phyloP scores from a whole-genome alignment of 208 protist genomes.

The Trypanosoma platydactyli region DNA sequence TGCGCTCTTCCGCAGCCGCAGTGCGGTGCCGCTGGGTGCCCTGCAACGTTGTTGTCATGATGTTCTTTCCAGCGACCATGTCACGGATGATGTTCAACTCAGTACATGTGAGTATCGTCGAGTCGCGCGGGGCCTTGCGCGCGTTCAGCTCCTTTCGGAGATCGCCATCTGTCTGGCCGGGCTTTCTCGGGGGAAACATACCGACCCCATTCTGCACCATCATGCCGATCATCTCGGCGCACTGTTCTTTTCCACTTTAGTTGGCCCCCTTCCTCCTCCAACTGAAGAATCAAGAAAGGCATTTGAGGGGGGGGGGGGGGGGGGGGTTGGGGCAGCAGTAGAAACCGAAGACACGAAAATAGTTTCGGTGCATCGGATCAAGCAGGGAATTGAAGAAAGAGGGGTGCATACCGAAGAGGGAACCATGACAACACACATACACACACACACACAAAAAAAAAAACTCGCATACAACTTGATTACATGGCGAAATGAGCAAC shows the following conservation, averaged over 20 bases:
- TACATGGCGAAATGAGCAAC: too few species aligned
- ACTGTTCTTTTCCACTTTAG: neutral
- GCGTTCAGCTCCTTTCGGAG: constrained; percentile 77
- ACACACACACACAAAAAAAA: too few species aligned
- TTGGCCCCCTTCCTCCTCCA: too few species aligned
- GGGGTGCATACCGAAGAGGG: too few species aligned
- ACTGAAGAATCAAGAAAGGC: too few species aligned
- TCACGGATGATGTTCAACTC: constrained; percentile 79
- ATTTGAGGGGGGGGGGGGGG: too few species aligned
- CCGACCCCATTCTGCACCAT: constrained; percentile 27
- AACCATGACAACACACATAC: too few species aligned
- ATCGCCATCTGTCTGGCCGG: constrained; percentile 68
- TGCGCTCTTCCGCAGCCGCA: constrained; percentile 59
- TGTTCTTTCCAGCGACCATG: constrained; percentile 54
- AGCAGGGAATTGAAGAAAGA: too few species aligned
- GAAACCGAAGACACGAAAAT: too few species aligned
- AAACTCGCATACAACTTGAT: too few species aligned
- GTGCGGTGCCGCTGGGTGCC: constrained; percentile 25
- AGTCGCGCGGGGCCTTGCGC: constrained; percentile 68
- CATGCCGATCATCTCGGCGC: constrained; percentile 17
- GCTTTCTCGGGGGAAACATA: constrained; percentile 75
- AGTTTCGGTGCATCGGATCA: too few species aligned
- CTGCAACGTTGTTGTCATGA: constrained; percentile 22
- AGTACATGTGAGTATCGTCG: constrained; percentile 78
- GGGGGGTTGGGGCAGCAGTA: too few species aligned